Conservation (phyloP, 2,329 filamentous ascomycete species). For the Colletotrichum chlorophyti region DNA sequence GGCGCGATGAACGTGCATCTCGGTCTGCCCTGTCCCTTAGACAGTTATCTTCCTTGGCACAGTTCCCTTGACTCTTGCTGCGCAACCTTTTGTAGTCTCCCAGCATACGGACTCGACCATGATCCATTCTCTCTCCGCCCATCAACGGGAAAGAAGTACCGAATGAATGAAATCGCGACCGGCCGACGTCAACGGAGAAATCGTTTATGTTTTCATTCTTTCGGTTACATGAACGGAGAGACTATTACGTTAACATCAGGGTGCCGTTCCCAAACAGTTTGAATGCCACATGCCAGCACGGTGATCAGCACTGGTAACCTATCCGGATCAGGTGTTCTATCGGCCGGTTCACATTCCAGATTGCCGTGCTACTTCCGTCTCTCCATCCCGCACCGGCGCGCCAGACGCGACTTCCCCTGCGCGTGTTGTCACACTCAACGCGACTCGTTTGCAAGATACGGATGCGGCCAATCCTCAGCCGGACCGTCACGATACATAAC, state of each 20-base stretch:
- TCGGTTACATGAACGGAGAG: constrained; percentile 1
- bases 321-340: not conserved
- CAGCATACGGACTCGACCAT: constrained; percentile 5
- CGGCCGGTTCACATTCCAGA: not conserved
- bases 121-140: constrained; percentile 14
- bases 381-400: no score
- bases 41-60: not conserved
- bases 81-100: constrained; percentile 2
- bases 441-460: no score
- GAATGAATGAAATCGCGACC: not conserved
- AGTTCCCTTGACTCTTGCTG: constrained; percentile 19
- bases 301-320: no score
- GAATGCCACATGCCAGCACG: no score
- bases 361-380: not conserved
- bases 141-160: not conserved
- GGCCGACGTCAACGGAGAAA: not conserved
- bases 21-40: not conserved
- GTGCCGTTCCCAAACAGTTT: no score
- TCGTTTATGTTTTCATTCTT: not conserved
- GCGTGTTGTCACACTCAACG: no score
- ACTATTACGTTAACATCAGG: no score
- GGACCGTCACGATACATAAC: no score
- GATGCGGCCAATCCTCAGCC: no score
- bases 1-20: not conserved
- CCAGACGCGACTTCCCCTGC: no score